A percentile compares a stretch with the other conserved stretches of the same genome.
phyloP scores from a whole-genome alignment of 177 flowering plant species.

The Vitis hybrid region DNA sequence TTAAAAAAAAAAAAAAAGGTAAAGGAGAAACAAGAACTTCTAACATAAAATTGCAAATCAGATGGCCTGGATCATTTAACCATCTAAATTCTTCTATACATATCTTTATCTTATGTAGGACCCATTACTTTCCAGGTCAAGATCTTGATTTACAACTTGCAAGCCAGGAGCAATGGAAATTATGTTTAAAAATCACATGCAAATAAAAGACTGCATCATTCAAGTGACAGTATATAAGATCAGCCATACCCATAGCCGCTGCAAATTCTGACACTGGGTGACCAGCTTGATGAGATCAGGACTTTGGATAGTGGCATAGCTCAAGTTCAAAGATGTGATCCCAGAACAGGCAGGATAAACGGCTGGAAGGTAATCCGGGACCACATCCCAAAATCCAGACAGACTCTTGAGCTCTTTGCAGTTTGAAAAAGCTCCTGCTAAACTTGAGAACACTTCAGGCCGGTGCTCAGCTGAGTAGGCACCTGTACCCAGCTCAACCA shows the following conservation, averaged over 20 bases:
- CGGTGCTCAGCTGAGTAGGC: conserved; percentile 56
- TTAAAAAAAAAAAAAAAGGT: not conserved
- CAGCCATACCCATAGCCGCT: conserved; percentile 64
- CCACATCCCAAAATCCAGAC: conserved; percentile 90
- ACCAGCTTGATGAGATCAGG: conserved; percentile 69
- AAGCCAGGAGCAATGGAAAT: not conserved
- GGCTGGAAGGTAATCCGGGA: conserved; percentile 69
- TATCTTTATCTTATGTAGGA: no score
- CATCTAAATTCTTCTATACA: no score
- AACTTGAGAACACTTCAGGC: conserved; percentile 53
- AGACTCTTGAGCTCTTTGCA: conserved; percentile 72
- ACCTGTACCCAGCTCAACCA: conserved; percentile 85
- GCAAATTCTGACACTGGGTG: conserved; percentile 67
- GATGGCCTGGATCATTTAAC: no score
- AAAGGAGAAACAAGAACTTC: not conserved
- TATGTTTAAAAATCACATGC: not conserved
- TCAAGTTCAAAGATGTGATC: conserved; percentile 74
- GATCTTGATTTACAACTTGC: no score
- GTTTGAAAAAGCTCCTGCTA: conserved; percentile 54
- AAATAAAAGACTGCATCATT: not conserved
- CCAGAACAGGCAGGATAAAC: conserved; percentile 63
- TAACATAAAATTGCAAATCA: no score
- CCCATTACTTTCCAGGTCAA: no score
- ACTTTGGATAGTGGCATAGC: conserved; percentile 67
- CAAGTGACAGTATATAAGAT: not conserved